Evolutionary conservation across 2,329 filamentous ascomycete genomes (phyloP), one percentile per base, ranked within the genome.

Genomic region (Geoglossum cookeanum): DNA sequence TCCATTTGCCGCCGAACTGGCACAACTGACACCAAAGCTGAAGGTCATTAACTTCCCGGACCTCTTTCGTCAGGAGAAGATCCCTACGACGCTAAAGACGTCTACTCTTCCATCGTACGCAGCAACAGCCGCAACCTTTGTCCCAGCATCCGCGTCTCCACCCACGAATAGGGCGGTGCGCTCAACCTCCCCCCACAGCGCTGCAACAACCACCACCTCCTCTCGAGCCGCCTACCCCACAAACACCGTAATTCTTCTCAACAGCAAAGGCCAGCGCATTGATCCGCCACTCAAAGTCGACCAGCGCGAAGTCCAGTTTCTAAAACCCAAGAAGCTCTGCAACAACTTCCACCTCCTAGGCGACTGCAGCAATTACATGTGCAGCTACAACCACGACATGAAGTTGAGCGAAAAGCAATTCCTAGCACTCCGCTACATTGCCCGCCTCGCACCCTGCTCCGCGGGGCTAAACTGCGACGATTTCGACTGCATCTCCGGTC

Each of bases 241-340:
- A 22, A 44, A 4, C 61, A 63, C 65, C 59, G 64, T 66, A 27
- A 74, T 82, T 57, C 71, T 74, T 51, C 76, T 78, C 60, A 83
- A 83, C 66, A 76, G 76, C 59, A 68, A 71, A 59, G 78, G 78
- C 42, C 78, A 82, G 63, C 78, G 80, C 58, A 72, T 83, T 57
- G 80, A 83, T 63, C 62, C 71, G 66, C 62, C 72, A 65, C 63
- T 72, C 66, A 67, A 74, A 67, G 73, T 75, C 65, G 67, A 80
- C 71, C 68, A 77, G 59, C 71, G 77, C 17, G 78, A 80, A 59
- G 71, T 82, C 52, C 75, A 77, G 62, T 75, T 77, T 22, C 68
- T 83, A 62, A 81, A 81, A 68, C 78, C 77, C 66, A 66, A 81
- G 60, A 82, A 83, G 64, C 67, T 81, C 58, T 83, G 80, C 70